Evolutionary conservation across 345 rosid species (phyloP).

Genomic region (Carallia brachiata): DNA sequence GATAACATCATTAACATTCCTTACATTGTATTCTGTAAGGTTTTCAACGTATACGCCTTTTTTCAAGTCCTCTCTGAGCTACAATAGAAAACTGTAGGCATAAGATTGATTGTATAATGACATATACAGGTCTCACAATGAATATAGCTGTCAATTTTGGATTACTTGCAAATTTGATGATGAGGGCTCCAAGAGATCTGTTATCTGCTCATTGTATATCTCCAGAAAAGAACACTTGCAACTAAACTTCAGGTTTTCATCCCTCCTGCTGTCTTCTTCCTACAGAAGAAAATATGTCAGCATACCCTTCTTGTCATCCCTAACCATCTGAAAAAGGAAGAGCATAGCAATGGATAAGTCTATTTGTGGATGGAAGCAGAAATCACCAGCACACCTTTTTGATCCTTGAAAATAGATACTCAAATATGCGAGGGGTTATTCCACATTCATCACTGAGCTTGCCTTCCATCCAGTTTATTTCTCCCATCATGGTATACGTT

Average conservation of each 20-base stretch:
- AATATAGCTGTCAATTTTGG: conserved; percentile 15
- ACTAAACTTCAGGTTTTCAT: conserved; percentile 69
- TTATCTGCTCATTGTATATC: conserved; percentile 93
- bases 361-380: neutral
- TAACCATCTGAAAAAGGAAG: conserved; percentile 1
- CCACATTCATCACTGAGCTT: conserved; percentile 62
- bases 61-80: conserved; percentile 92
- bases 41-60: conserved; percentile 90
- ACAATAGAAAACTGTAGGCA: conserved; percentile 30
- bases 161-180: conserved; percentile 83
- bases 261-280: conserved; percentile 81
- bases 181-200: conserved; percentile 86
- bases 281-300: conserved; percentile 27
- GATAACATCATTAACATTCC: conserved; percentile 65
- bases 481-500: conserved; percentile 97
- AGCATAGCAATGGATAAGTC: neutral
- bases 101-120: conserved; percentile 22
- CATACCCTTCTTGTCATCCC: neutral
- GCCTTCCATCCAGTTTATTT: conserved; percentile 54
- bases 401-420: conserved; percentile 75
- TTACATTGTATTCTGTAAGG: conserved; percentile 69
- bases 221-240: conserved; percentile 93
- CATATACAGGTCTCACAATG: conserved; percentile 1
- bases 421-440: conserved; percentile 85
- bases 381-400: conserved; percentile 38